Evolutionary conservation across 2,329 filamentous ascomycete species (phyloP), one percentile per base, ranked within the genome.

Genomic region (Tolypocladium album): DNA sequence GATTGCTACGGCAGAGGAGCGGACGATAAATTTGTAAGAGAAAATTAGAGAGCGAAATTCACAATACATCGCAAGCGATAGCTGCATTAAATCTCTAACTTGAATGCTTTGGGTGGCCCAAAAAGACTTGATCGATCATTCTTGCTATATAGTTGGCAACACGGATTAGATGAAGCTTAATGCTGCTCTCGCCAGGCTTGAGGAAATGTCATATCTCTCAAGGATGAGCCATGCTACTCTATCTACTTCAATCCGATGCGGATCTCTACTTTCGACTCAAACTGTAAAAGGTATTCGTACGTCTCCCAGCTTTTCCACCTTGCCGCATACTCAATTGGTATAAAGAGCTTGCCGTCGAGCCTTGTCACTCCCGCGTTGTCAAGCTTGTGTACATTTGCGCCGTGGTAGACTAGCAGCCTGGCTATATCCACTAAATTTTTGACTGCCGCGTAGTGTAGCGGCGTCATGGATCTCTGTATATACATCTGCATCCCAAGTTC

Each of bases 1-100:
- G 83, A 81, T 86, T 64, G 69, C 67, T 0, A 77, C 72, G 61
- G 81, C 79, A 34, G 79, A 83, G 42, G 78, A 79, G 63, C 74
- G 79, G 64, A 83, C 80, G 3, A 77, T 75, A 64, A 72, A 79
- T 63, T 58, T 71, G 57, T 60, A 40, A n/a, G 13, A n/a, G 27
- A 31, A 31, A 31, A 31, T 31, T 31, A 31, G 3, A 31, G 27
- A 31, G 27, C 27, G 27, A 31, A 31, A 31, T 31, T 31, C 27
- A 3, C 27, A 31, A 31, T 31, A 31, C 27, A 31, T 31, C 27
- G 27, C 27, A 31, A 31, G 27, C 27, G 27, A 31, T 31, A 31
- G 27, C 27, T 31, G 5, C 27, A 31, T 31, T 31, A 31, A 31
- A 31, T 31, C 27, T 31, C 27, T 31, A 31, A 31, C 27, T 31